Conservation (phyloP, 2,329 filamentous ascomycete genomes). For the Fusarium azukiicola region DNA sequence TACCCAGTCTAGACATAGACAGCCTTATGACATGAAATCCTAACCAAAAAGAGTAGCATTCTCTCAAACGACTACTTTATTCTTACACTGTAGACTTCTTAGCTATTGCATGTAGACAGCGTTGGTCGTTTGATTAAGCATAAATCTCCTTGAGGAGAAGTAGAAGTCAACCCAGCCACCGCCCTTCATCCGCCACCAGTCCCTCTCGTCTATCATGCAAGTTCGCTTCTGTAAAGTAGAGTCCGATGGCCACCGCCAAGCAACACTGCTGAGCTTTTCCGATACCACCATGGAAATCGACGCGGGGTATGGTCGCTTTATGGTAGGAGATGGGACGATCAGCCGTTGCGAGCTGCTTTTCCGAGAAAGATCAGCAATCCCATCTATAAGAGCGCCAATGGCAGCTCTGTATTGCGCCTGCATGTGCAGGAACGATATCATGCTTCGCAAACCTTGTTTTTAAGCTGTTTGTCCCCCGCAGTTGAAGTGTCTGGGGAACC, state of each 20-base stretch:
- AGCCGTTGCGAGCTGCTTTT: slow-evolving; percentile 7
- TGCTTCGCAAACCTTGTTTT: slow-evolving; percentile 28
- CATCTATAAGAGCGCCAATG: slow-evolving; percentile 18
- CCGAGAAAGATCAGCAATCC: slow-evolving; percentile 16
- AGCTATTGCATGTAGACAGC: too few species aligned
- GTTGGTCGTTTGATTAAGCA: too few species aligned
- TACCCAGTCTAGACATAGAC: too few species aligned
- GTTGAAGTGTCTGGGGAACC: slow-evolving; percentile 30
- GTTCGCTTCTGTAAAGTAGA: not conserved
- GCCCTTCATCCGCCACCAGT: not conserved
- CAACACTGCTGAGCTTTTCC: slow-evolving; percentile 10
- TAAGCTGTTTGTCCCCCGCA: slow-evolving; percentile 37
- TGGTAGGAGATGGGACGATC: not conserved
- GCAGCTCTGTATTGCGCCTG: not conserved
- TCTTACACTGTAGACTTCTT: too few species aligned
- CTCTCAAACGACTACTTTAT: too few species aligned
- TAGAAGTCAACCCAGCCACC: too few species aligned
- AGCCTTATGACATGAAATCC: too few species aligned
- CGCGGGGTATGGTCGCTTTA: not conserved
- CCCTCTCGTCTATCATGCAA: not conserved
- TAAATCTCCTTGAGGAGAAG: too few species aligned
- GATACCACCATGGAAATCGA: slow-evolving; percentile 8
- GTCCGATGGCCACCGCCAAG: not conserved
- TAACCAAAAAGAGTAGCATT: too few species aligned
- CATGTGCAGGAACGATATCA: slow-evolving; percentile 12